phyloP scores from a whole-genome alignment of 176 grass and related monocot genomes.

The Cymbopogon citratus region DNA sequence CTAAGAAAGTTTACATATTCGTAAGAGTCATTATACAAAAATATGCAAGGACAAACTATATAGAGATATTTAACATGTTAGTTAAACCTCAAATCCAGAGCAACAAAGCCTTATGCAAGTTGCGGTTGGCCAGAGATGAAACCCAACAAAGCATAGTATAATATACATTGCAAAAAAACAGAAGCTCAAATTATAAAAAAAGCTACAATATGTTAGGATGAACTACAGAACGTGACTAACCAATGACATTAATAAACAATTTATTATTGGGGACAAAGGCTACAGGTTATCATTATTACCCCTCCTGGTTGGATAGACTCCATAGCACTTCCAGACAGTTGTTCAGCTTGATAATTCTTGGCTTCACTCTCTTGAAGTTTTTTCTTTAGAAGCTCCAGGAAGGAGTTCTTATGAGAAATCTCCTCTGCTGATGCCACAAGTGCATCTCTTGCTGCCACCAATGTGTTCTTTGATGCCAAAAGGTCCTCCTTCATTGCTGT shows the following conservation, averaged over 20 bases:
- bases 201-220: background rate
- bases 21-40: too few species aligned
- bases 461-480: constrained; percentile 3
- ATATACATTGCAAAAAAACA: background rate
- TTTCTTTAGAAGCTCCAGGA: constrained; percentile 8
- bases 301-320: background rate
- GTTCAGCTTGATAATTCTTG: background rate
- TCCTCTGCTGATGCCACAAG: background rate
- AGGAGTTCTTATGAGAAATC: background rate
- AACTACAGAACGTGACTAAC: background rate
- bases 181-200: background rate
- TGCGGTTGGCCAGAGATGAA: background rate
- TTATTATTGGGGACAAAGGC: background rate
- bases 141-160: background rate
- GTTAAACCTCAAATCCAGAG: too few species aligned
- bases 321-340: background rate
- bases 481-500: background rate
- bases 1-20: too few species aligned
- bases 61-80: too few species aligned
- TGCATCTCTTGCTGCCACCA: background rate
- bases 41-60: too few species aligned
- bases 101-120: too few species aligned
- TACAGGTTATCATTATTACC: background rate
- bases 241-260: background rate
- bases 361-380: constrained; percentile 32